Evolutionary conservation across 176 grass and related monocot genomes (phyloP).

Genomic region (Phragmites australis): DNA sequence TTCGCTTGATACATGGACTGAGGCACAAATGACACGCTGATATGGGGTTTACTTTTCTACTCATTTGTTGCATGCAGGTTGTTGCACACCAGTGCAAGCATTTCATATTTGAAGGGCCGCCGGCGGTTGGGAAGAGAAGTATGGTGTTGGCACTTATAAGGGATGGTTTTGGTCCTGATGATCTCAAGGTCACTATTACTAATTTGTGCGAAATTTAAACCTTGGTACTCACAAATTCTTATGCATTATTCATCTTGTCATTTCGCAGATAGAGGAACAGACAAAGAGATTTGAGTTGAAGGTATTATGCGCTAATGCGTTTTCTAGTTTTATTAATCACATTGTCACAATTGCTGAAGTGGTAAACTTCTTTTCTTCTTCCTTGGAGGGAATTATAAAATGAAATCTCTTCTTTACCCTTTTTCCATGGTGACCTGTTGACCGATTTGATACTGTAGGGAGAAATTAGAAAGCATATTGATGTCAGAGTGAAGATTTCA

Average conservation of each 20-base stretch:
- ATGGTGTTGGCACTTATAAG: constrained; percentile 64
- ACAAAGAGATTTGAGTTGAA: constrained; percentile 63
- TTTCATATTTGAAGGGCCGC: constrained; percentile 63
- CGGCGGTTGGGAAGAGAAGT: constrained; percentile 56
- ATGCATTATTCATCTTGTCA: not conserved
- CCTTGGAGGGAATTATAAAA: not conserved
- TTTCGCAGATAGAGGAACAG: constrained; percentile 44
- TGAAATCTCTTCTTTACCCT: not conserved
- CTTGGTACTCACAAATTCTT: not conserved
- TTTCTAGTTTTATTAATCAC: not conserved
- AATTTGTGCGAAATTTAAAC: not conserved
- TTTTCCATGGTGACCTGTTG: not conserved
- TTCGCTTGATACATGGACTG: too few relatives aligned
- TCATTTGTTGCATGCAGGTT: constrained; percentile 36
- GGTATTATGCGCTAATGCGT: constrained; percentile 16
- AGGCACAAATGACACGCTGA: not conserved
- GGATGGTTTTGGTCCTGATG: constrained; percentile 45
- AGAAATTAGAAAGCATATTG: constrained; percentile 56
- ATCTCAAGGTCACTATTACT: constrained; percentile 29
- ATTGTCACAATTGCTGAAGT: not conserved
- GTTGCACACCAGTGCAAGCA: constrained; percentile 28
- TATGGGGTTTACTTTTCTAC: not conserved
- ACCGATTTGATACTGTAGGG: constrained; percentile 35
- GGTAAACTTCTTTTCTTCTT: not conserved
- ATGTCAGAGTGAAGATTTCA: constrained; percentile 52